phyloP scores from a whole-genome alignment of 495 filamentous ascomycete genomes.

The Massariosphaeria phaeospora region DNA sequence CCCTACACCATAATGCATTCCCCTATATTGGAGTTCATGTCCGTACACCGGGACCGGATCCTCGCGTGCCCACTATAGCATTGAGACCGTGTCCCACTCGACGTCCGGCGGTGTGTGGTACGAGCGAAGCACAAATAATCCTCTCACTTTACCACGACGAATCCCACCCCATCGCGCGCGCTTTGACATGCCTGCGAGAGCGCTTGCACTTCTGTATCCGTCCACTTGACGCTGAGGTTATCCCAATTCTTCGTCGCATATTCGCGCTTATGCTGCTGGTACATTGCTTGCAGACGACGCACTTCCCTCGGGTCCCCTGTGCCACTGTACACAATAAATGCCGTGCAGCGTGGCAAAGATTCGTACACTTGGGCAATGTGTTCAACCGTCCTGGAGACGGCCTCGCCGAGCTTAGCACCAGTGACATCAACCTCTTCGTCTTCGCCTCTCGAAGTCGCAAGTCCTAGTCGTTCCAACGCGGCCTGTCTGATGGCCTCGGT shows the following conservation, averaged over 20 bases:
- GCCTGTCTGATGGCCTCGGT: slow-evolving; percentile 36
- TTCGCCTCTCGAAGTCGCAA: slow-evolving; percentile 38
- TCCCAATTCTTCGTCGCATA: slow-evolving; percentile 81
- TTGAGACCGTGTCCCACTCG: slow-evolving; percentile 15
- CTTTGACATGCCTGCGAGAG: slow-evolving; percentile 62
- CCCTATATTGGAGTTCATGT: slow-evolving; percentile 14
- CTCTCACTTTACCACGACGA: slow-evolving; percentile 68
- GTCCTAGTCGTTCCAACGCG: slow-evolving; percentile 16
- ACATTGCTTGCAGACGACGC: slow-evolving; percentile 64
- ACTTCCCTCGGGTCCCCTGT: slow-evolving; percentile 82
- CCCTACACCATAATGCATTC: slow-evolving; percentile 5
- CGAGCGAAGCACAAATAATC: slow-evolving; percentile 24
- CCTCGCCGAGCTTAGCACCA: slow-evolving; percentile 40
- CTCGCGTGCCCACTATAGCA: too few relatives aligned
- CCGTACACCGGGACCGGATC: too few relatives aligned
- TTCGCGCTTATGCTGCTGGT: slow-evolving; percentile 68
- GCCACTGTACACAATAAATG: slow-evolving; percentile 82
- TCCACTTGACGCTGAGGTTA: slow-evolving; percentile 82
- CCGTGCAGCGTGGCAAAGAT: slow-evolving; percentile 73
- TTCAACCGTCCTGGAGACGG: slow-evolving; percentile 48
- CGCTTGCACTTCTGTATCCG: slow-evolving; percentile 76
- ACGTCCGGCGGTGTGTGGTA: slow-evolving; percentile 1
- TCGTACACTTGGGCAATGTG: slow-evolving; percentile 68
- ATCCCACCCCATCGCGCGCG: slow-evolving; percentile 74
- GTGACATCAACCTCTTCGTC: slow-evolving; percentile 9